A percentile compares a stretch with the other conserved stretches of the same genome.
phyloP scores from a whole-genome alignment of 305 asterid genomes.

The Solanum hybrid region DNA sequence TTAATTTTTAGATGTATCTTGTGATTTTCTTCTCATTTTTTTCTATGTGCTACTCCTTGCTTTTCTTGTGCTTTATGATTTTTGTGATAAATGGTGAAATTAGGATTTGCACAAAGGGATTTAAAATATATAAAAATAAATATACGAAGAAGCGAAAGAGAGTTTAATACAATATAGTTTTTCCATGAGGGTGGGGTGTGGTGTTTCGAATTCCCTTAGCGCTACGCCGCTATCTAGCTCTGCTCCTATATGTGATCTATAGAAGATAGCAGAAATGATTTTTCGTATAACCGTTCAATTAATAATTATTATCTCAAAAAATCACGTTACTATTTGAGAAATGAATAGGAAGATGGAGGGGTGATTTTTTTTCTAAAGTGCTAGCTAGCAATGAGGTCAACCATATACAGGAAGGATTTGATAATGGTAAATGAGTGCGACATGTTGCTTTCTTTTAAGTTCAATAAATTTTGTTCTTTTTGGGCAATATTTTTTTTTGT shows the following conservation, averaged over 20 bases:
- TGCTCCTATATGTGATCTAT: not conserved
- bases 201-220: not conserved
- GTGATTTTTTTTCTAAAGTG: not conserved
- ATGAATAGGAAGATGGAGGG: not conserved
- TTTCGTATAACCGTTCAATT: not conserved
- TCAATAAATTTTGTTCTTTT: not conserved
- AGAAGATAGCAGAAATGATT: not conserved
- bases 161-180: not conserved
- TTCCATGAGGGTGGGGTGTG: not conserved
- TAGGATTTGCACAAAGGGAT: not conserved
- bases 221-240: not conserved
- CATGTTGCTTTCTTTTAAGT: not conserved
- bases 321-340: not conserved
- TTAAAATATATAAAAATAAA: not conserved
- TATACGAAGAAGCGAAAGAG: not conserved
- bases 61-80: not conserved
- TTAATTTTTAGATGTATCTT: not conserved
- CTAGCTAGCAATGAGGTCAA: not conserved
- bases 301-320: not conserved
- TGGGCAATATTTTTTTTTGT: not conserved
- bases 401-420: not conserved
- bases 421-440: slow-evolving; percentile 6
- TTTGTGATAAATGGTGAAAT: not conserved
- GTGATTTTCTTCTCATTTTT: not conserved
- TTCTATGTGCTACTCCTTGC: not conserved